Percentiles rank a stretch among this genome's conserved stretches.
These are phyloP conservation scores for Rhizophagus clarus DNA, from an alignment of 192 early-diverging fungal species.

Conservation along the genomic window DNA sequence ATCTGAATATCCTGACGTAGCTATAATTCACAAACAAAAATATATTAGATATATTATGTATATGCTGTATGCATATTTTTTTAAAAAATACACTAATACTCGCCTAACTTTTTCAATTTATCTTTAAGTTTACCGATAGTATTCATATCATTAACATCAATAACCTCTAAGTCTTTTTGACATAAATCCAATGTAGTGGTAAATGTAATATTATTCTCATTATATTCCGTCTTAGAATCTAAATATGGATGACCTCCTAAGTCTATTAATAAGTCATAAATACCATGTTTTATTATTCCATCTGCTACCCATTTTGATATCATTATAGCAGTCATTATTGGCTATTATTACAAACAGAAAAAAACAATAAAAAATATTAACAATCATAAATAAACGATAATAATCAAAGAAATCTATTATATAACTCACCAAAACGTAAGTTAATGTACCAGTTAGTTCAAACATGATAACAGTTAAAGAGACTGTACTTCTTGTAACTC, in stretches of 20 bases:
- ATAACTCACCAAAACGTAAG: slow-evolving; percentile 78
- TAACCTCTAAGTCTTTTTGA: slow-evolving; percentile 63
- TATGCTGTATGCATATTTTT: no score
- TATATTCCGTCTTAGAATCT: slow-evolving; percentile 74
- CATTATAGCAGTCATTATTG: slow-evolving; percentile 59
- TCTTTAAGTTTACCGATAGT: slow-evolving; percentile 54
- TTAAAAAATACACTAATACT: not conserved
- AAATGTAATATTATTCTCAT: slow-evolving; percentile 58
- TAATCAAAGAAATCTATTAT: not conserved
- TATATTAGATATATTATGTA: not conserved
- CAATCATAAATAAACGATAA: not conserved
- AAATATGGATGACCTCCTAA: slow-evolving; percentile 74
- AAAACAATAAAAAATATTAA: not conserved
- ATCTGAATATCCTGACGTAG: slow-evolving; percentile 50
- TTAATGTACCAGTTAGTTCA: slow-evolving; percentile 93
- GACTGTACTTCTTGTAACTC: slow-evolving; percentile 42
- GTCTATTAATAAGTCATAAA: slow-evolving; percentile 77
- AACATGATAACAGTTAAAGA: slow-evolving; percentile 97
- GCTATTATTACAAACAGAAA: slow-evolving; percentile 49
- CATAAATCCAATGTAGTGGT: slow-evolving; percentile 64
- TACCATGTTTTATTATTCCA: slow-evolving; percentile 63
- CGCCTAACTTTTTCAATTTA: slow-evolving; percentile 49
- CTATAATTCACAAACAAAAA: not conserved
- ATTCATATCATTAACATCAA: slow-evolving; percentile 66
- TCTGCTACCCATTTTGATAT: slow-evolving; percentile 77